Evolutionary conservation across 345 rosid species (phyloP), one percentile per base, ranked within the genome.

Genomic region (Dipteronia sinensis): DNA sequence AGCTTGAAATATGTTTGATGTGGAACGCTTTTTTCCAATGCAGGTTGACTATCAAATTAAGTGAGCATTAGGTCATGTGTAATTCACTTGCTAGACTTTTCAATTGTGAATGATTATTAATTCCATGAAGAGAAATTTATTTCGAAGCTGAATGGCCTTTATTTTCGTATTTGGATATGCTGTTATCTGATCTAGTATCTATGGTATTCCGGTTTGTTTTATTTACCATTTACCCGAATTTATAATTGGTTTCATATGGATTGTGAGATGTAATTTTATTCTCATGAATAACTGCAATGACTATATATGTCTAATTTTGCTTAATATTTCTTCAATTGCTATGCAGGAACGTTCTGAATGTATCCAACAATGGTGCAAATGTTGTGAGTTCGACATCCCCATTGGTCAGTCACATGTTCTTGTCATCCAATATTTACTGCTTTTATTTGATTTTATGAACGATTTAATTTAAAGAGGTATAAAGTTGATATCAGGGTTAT

Each of bases 321-420:
- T 72, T 51, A 44, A 17, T 17, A n/a, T 53, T 80, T 29, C 42
- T 80, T 29, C 42, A 81, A 47, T 13, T 80, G 69, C 87, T 73
- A 49, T 77, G 79, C 85, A 89, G 96, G 87, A 80, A 46, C 75
- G 23, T 85, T 67, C 44, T 73, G 49, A 80, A 82, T 84, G 89
- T 83, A 67, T 85, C 92, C 27, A 58, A 74, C 75, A 85, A 87
- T 77, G 85, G 78, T 72, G 68, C 67, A 56, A 80, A 87, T 77
- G 89, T 89, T 1, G 40, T 83, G 22, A 76, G 84, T 73, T 85
- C 96, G 75, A 67, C 85, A 76, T 72, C 85, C 73, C 79, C 89
- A 46, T 67, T 80, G 94, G 98, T 93, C 71, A 84, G 91, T 81
- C 31, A 65, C 75, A 29, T 44, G 69, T 65, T 66, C 67, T 47